A percentile compares a stretch with the other conserved stretches of the same genome.
Evolutionary conservation across 2,329 filamentous ascomycete species (phyloP).

Genomic region (Cladosporium velox): DNA sequence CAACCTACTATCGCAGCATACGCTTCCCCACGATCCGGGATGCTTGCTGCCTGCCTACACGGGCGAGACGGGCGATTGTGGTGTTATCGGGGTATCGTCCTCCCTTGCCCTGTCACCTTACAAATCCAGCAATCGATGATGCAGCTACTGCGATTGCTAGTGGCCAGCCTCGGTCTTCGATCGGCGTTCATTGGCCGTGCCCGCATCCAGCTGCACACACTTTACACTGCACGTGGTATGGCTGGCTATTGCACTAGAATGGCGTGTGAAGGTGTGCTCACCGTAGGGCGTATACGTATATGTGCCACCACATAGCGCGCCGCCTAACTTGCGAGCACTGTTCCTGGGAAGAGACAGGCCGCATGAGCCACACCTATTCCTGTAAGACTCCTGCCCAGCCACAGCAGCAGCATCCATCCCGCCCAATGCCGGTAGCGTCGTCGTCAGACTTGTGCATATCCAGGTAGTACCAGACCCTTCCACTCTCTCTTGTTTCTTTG

Average conservation of each 20-base stretch:
- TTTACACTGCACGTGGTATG: conserved; percentile 2
- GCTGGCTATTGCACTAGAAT: not conserved
- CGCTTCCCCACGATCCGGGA: not conserved
- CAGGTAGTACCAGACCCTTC: not conserved
- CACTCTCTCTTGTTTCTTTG: not conserved
- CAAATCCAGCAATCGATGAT: conserved; percentile 21
- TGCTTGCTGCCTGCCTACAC: not conserved
- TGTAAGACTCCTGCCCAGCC: not conserved
- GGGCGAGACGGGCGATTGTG: not conserved
- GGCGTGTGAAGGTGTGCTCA: conserved; percentile 9
- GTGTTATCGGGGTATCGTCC: conserved; percentile 9
- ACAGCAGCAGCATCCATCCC: not conserved
- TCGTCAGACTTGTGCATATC: not conserved
- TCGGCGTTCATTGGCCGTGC: not conserved
- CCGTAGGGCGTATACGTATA: too few relatives aligned
- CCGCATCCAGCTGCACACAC: not conserved
- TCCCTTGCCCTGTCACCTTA: conserved; percentile 7
- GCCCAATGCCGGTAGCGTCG: conserved; percentile 6
- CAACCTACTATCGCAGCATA: not conserved
- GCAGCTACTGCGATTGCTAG: not conserved
- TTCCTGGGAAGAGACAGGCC: not conserved
- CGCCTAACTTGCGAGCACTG: not conserved
- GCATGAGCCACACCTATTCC: not conserved
- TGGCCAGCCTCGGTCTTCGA: not conserved
- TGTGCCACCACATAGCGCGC: not conserved